phyloP scores from a whole-genome alignment of 306 rosid species.

The Mucuna pruriens region DNA sequence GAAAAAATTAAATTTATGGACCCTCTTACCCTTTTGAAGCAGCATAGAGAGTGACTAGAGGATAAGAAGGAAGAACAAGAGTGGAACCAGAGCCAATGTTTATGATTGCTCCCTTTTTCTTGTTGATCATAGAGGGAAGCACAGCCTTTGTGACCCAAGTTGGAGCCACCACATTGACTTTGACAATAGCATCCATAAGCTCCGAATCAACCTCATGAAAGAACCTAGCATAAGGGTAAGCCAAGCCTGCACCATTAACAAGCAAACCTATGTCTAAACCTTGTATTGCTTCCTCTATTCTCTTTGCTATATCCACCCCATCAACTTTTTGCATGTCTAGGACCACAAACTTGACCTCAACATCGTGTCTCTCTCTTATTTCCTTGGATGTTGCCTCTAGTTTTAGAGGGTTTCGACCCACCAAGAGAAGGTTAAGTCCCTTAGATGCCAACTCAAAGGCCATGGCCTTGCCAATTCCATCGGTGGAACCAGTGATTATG shows the following conservation, averaged over 20 bases:
- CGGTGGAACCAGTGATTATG: constrained; percentile 78
- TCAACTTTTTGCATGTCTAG: constrained; percentile 40
- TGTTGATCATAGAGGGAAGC: constrained; percentile 57
- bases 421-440: constrained; percentile 68
- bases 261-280: constrained; percentile 48
- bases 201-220: constrained; percentile 49
- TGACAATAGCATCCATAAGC: constrained; percentile 35
- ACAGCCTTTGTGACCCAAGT: constrained; percentile 63
- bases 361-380: constrained; percentile 13
- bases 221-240: constrained; percentile 44
- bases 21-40: constrained; percentile 62
- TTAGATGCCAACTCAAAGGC: constrained; percentile 62
- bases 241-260: constrained; percentile 44
- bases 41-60: constrained; percentile 54
- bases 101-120: constrained; percentile 60
- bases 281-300: constrained; percentile 34
- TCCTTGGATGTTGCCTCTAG: constrained; percentile 43
- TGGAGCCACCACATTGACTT: constrained; percentile 52
- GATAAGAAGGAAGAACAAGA: constrained; percentile 49
- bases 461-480: constrained; percentile 84
- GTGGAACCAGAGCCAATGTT: constrained; percentile 63
- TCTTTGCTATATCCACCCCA: constrained; percentile 46
- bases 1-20: too few relatives aligned
- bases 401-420: constrained; percentile 48
- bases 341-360: constrained; percentile 35